phyloP scores from a whole-genome alignment of 768 basidiomycete genomes.

The Nidularia pulvinata region DNA sequence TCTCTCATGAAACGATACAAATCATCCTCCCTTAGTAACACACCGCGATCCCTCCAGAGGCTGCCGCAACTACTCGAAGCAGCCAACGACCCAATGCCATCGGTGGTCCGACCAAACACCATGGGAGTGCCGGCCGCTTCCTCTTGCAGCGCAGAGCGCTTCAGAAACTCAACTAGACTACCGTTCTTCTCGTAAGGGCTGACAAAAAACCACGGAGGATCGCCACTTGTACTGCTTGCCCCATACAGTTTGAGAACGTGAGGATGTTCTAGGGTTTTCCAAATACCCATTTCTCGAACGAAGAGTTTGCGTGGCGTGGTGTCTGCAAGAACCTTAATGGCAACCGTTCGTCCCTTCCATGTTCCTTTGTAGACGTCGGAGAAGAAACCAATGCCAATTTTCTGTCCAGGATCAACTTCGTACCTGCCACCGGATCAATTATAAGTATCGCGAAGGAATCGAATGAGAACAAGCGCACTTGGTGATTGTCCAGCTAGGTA shows the following conservation, averaged over 20 bases:
- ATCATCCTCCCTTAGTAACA: constrained; percentile 34
- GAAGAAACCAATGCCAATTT: constrained; percentile 72
- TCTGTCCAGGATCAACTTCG: constrained; percentile 65
- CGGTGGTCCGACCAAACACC: constrained; percentile 7
- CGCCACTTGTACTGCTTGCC: constrained; percentile 65
- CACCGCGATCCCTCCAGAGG: not conserved
- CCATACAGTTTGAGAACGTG: constrained; percentile 74
- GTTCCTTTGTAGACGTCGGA: constrained; percentile 71
- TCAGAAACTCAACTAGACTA: constrained; percentile 58
- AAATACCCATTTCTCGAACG: constrained; percentile 63
- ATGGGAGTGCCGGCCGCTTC: not conserved
- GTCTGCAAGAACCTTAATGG: constrained; percentile 69
- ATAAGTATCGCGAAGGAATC: not conserved
- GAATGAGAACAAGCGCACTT: constrained; percentile 26
- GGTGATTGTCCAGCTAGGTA: constrained; percentile 78
- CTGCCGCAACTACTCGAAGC: not conserved
- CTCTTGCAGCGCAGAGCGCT: constrained; percentile 22
- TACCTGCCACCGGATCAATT: constrained; percentile 36
- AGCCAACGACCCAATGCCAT: constrained; percentile 2
- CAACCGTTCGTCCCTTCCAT: constrained; percentile 64
- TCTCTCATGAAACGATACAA: constrained; percentile 66
- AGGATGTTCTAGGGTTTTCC: constrained; percentile 64
- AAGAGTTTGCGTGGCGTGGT: constrained; percentile 63
- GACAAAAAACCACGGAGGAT: constrained; percentile 75
- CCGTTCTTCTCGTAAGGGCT: constrained; percentile 70